Base-by-base conservation (phyloP, 192 early-diverging fungal species). In the Kickxella alabastrina region DNA sequence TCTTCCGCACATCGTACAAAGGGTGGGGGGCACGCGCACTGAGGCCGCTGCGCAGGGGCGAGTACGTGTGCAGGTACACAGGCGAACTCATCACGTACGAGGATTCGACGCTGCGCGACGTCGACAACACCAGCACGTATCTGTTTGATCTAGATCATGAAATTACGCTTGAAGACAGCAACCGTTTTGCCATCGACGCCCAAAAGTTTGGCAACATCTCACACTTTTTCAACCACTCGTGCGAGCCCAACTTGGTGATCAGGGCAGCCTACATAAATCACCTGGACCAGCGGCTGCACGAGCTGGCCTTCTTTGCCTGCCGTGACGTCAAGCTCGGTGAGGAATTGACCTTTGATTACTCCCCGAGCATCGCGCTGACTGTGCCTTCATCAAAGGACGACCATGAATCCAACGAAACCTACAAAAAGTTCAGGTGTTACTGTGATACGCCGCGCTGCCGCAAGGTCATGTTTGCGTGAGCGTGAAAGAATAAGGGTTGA, bases 161-260 rank as follows among this genome's bases (percentile, higher is more conserved):
- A 24, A 67, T 84, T 5, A 80, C 87, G 49, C 83, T 88, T 46
- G 92, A 91, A 60, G 88, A 92, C 38, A 91, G 92, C 54, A 86
- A 93, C 85, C 83, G 80, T 42, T 76, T 92, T 17, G 88, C 92
- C 42, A 89, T 99, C 42, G 97, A 99, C 54, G 97, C 97, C 4
- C 85, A 84, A 6, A 75, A 80, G 35, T 89, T 86, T 39, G 97
- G 97, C n/a, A 93, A 92, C 57, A 77, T 92, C 14, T 89, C 94
- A 10, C 83, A 93, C 22, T 99, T 99, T 62, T 93, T 99, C 70
- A 99, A 99, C 73, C 97, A 99, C 70, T 91, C 88, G 38, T 99
- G 97, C 68, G 80, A 83, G 19, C 94, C 97, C 6, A 99, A 99
- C 48, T 89, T 92, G 60, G 60, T 26, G 19, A 68, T 68, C 41